phyloP scores from a whole-genome alignment of 352 stramenopile species.

The Blastocystis sp. region DNA sequence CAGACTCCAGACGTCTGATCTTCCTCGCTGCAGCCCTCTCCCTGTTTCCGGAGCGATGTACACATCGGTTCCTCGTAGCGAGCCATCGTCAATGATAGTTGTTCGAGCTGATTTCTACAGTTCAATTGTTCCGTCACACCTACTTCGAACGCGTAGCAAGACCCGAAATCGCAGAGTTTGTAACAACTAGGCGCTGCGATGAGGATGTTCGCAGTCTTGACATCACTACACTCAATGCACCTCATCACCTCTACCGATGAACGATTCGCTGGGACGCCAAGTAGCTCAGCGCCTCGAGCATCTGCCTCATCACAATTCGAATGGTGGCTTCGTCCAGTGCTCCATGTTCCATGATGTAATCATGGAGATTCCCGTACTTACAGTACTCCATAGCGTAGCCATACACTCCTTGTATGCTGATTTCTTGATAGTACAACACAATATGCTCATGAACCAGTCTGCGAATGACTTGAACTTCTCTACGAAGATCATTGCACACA shows the following conservation, averaged over 20 bases:
- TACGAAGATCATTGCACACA: background rate
- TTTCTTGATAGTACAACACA: constrained; percentile 20
- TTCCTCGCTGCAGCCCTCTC: background rate
- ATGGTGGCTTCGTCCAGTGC: background rate
- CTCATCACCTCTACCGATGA: background rate
- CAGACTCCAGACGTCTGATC: constrained; percentile 40
- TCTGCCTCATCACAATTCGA: background rate
- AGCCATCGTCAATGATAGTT: constrained; percentile 20
- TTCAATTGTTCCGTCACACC: background rate
- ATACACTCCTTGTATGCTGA: background rate
- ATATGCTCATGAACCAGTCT: background rate
- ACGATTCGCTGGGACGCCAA: background rate
- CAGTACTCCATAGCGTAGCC: constrained; percentile 42
- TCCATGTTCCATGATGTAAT: background rate
- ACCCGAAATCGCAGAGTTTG: constrained; percentile 35
- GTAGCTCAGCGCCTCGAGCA: background rate
- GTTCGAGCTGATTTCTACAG: background rate
- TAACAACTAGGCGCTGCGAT: background rate
- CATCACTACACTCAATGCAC: background rate
- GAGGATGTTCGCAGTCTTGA: constrained; percentile 50
- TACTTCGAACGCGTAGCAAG: background rate
- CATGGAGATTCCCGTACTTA: background rate
- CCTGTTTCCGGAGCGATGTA: constrained; percentile 13
- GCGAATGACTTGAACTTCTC: background rate
- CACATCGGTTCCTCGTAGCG: background rate